phyloP scores from a whole-genome alignment of 805 yeast genomes.

The Candida taoyuanica region DNA sequence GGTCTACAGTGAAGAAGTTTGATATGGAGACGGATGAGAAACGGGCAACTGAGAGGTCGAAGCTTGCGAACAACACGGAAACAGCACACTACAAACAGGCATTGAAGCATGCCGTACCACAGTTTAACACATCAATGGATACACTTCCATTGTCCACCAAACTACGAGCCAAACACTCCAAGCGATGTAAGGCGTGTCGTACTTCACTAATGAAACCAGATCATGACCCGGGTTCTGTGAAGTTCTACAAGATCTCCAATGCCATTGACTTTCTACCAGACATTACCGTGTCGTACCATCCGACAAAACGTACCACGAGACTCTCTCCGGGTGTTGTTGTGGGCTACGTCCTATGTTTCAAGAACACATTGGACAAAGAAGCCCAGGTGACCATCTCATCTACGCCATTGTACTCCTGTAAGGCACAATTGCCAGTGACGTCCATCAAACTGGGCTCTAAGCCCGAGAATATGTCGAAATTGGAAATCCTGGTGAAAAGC shows the following conservation, averaged over 20 bases:
- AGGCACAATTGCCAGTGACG: conserved; percentile 19
- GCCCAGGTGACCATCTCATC: conserved; percentile 16
- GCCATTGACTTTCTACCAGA: conserved; percentile 25
- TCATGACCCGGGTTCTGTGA: conserved; percentile 20
- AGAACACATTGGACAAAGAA: conserved; percentile 16
- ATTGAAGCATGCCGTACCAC: conserved; percentile 4
- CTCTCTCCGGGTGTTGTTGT: background rate
- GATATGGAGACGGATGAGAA: conserved; percentile 4
- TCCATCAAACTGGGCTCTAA: conserved; percentile 14
- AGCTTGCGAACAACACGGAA: background rate
- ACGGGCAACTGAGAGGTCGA: background rate
- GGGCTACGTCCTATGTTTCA: conserved; percentile 11
- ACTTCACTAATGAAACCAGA: conserved; percentile 27
- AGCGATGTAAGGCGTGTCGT: conserved; percentile 28
- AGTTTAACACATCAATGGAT: background rate
- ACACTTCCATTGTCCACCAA: conserved; percentile 18
- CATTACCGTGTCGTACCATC: conserved; percentile 8
- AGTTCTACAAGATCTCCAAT: conserved; percentile 26
- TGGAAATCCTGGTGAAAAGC: conserved; percentile 20
- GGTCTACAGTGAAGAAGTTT: conserved; percentile 7
- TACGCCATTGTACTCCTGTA: conserved; percentile 4
- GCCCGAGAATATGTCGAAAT: conserved; percentile 17
- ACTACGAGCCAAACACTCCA: conserved; percentile 21
- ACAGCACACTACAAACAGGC: conserved; percentile 6
- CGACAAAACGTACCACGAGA: background rate